Conservation (phyloP, 164 flowering plant species). For the grape (Vitis vinifera) region ASM3070453v1 NC_081809.1:5824501-5825000, state of each 20-base stretch:
- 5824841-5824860: not conserved
- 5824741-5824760: no score
- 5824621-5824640: slow-evolving; percentile 68
- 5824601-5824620: slow-evolving; percentile 10
- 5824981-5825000: no score
- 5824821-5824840: not conserved
- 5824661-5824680: slow-evolving; percentile 55
- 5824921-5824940: no score
- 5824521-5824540: not conserved
- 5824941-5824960: no score
- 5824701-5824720: slow-evolving; percentile 59
- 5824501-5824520: slow-evolving; percentile 68
- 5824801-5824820: no score
- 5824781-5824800: no score
- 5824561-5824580: not conserved
- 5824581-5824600: not conserved
- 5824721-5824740: slow-evolving; percentile 53
- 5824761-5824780: no score
- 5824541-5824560: no score
- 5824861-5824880: no score
- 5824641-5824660: slow-evolving; percentile 60
- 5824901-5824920: no score
- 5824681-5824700: slow-evolving; percentile 58
- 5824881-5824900: not conserved
- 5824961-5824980: no score